Base-by-base conservation (phyloP, 2,329 filamentous ascomycete species). In the Aspergillus puulaauensis region DNA sequence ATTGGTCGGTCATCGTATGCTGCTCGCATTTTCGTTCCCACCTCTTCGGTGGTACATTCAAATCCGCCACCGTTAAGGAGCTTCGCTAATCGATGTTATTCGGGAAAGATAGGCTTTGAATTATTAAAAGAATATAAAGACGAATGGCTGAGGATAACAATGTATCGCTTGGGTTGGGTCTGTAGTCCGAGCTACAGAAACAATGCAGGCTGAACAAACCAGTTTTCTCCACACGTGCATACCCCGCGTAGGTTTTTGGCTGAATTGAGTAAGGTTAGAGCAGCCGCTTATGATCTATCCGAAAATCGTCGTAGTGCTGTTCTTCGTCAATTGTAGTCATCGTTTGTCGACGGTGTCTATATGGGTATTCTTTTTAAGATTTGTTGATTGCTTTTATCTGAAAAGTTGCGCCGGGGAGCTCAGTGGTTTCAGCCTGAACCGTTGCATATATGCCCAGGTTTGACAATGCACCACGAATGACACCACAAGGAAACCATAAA, bases 401-500 rank as follows among this genome's bases (percentile, higher is more conserved):
- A 74, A 99, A 99, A 1, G 93, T 91, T 37, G 93, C 95, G 6
- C 85, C 85, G 0, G 95, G 95, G 54, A 99, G 80, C 72, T 96
- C 93, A 56, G 82, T 89, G 54, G 90, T 90, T 77, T 97, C 95
- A 4, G 92, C 95, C 66, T 96, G 90, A 1, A 99, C 93, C 1
- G 89, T 96, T 9, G 93, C 93, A 67, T 88, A 88, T 66, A 98
- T 92, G 6, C 93, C 95, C 79, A 99, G 81, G 51, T 89, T 92
- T n/a, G 92, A 89, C 50, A 99, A 79, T n/a, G 91, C 92, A 31
- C 95, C 95, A 57, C 93, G 84, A 60, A 99, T 90, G 49, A 99
- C 83, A 47, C 95, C 95, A 67, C 93, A 96, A 7, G 95, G 95
- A 70, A 98, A 97, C 85, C 91, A 97, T 14, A 99, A 81, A 73